These are phyloP conservation scores for Verticillium tricorpus DNA, from an alignment of 2,329 filamentous ascomycete genomes.

Conservation along the genomic window DNA sequence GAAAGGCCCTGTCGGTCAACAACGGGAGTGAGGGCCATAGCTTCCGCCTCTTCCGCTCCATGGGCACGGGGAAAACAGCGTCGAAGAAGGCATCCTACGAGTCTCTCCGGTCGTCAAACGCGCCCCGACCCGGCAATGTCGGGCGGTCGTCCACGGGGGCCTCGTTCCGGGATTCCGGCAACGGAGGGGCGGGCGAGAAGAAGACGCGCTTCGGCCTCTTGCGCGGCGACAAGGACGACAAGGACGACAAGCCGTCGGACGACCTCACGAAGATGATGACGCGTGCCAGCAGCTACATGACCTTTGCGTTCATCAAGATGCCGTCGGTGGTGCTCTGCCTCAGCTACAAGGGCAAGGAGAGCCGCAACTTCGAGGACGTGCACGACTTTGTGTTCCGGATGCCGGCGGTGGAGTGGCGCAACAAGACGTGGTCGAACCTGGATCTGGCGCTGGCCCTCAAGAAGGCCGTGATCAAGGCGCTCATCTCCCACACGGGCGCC, in stretches of 20 bases:
- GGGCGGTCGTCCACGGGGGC: conserved; percentile 42
- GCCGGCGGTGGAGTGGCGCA: conserved; percentile 90
- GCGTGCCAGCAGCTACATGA: conserved; percentile 95
- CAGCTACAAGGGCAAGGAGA: conserved; percentile 93
- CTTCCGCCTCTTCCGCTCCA: conserved; percentile 48
- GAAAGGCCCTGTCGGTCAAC: conserved; percentile 42
- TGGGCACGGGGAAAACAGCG: conserved; percentile 37
- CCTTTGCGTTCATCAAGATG: conserved; percentile 90
- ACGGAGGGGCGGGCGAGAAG: conserved; percentile 35
- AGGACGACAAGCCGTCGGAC: conserved; percentile 61
- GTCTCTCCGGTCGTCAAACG: conserved; percentile 41
- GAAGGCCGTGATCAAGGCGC: conserved; percentile 86
- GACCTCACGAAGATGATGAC: conserved; percentile 96
- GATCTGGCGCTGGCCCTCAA: conserved; percentile 90
- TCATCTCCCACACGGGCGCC: conserved; percentile 92
- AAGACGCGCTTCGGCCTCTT: conserved; percentile 53
- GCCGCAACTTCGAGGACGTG: conserved; percentile 93
- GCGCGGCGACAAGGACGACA: conserved; percentile 30
- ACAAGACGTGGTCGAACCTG: conserved; percentile 98
- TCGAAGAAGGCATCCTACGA: conserved; percentile 53
- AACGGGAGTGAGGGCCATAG: conserved; percentile 43
- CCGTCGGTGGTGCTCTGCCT: conserved; percentile 92
- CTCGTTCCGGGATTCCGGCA: conserved; percentile 33
- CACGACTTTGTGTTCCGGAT: conserved; percentile 97
- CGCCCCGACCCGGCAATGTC: conserved; percentile 36